These are phyloP conservation scores for Amanita pallidorosea DNA, from an alignment of 768 basidiomycete genomes.

Conservation along the genomic window DNA sequence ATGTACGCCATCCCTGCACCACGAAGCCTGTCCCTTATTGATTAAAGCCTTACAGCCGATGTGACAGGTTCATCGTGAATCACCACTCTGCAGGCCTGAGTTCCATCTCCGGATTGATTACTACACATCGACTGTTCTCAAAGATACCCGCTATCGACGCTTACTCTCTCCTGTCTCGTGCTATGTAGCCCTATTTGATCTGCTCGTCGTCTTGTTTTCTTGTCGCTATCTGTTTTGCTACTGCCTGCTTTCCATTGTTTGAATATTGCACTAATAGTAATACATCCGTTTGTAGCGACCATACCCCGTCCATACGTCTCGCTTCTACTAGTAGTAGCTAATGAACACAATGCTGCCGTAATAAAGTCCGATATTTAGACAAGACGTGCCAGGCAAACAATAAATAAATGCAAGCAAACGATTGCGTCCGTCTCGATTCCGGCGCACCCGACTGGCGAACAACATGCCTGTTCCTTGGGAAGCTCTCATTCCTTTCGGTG, in stretches of 20 bases:
- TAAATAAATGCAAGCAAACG: no score
- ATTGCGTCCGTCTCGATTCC: no score
- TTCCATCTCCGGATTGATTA: neutral
- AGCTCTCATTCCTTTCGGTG: slow-evolving; percentile 93
- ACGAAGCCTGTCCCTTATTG: neutral
- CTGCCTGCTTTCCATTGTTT: neutral
- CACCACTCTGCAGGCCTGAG: neutral
- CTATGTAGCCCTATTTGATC: slow-evolving; percentile 2
- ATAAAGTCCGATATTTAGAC: neutral
- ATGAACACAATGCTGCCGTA: neutral
- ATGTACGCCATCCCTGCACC: neutral
- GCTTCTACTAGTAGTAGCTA: neutral
- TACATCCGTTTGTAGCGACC: neutral
- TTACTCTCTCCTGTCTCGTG: neutral
- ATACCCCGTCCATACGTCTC: neutral
- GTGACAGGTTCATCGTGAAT: neutral
- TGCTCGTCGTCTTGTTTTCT: slow-evolving; percentile 3
- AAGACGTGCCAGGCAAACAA: neutral
- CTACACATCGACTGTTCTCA: neutral
- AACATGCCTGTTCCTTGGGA: slow-evolving; percentile 95
- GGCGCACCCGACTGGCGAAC: neutral
- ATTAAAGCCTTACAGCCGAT: neutral
- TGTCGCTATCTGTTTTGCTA: neutral
- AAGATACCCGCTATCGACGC: neutral
- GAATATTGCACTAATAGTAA: neutral